These are phyloP conservation scores for Candida pseudoglaebosa DNA, from an alignment of 805 yeast genomes.

Conservation along the genomic window DNA sequence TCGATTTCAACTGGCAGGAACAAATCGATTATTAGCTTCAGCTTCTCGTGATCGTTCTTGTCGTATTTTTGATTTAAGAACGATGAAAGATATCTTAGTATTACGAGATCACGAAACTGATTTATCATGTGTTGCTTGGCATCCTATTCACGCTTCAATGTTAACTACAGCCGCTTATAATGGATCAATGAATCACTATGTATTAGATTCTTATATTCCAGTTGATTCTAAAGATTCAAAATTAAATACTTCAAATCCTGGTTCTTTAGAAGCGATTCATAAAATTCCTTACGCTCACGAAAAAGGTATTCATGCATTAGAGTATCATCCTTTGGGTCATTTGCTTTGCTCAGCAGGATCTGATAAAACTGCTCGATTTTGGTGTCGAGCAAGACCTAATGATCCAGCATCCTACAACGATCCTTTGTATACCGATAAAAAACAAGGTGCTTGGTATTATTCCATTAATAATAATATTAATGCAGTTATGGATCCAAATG, in stretches of 20 bases:
- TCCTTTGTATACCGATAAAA: conserved; percentile 65
- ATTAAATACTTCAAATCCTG: conserved; percentile 22
- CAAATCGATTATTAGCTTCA: conserved; percentile 69
- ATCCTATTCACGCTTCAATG: conserved; percentile 78
- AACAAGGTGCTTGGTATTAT: conserved; percentile 46
- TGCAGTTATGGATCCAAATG: conserved; percentile 32
- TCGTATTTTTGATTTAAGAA: conserved; percentile 81
- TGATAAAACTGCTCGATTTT: conserved; percentile 86
- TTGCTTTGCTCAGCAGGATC: conserved; percentile 88
- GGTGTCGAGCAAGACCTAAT: conserved; percentile 91
- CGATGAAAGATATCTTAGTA: conserved; percentile 71
- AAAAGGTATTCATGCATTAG: conserved; percentile 82
- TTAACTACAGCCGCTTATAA: conserved; percentile 85
- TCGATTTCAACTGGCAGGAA: conserved; percentile 80
- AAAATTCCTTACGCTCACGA: conserved; percentile 90
- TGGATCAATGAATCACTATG: conserved; percentile 79
- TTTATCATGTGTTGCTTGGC: conserved; percentile 85
- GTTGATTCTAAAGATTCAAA: conserved; percentile 13
- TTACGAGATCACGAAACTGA: conserved; percentile 82
- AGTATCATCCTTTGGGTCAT: conserved; percentile 94
- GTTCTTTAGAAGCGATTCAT: conserved; percentile 44
- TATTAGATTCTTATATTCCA: conserved; percentile 51
- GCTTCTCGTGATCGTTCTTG: conserved; percentile 87
- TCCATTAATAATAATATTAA: conserved; percentile 43
- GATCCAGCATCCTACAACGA: conserved; percentile 82